A percentile compares a stretch with the other conserved stretches of the same genome.
Conservation (phyloP, 805 yeast genomes). For the Wickerhamiella qilinensis region DNA sequence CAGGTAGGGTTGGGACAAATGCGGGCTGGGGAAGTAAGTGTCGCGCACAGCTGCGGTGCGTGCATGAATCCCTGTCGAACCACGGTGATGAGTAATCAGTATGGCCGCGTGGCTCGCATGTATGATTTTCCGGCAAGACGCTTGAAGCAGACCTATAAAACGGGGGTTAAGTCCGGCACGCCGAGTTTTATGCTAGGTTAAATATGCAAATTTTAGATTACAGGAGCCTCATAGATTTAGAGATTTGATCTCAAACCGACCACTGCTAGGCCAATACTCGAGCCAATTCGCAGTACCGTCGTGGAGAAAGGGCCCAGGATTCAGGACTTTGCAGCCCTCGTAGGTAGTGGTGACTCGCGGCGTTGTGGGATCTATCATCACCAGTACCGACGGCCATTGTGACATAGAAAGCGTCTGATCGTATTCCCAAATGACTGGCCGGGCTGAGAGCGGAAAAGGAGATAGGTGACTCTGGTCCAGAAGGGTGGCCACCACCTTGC, state of each 20-base stretch:
- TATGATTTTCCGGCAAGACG: no score
- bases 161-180: no score
- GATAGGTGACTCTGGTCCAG: constrained; percentile 78
- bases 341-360: constrained; percentile 61
- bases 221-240: not conserved
- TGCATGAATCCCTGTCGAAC: no score
- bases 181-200: no score
- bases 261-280: constrained; percentile 54
- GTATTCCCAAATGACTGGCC: constrained; percentile 53
- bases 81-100: no score
- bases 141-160: no score
- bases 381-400: constrained; percentile 54
- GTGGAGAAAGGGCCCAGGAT: constrained; percentile 43
- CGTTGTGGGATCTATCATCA: constrained; percentile 56
- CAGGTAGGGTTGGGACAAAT: no score
- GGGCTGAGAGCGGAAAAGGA: constrained; percentile 48
- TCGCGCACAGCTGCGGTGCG: no score
- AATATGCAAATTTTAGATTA: not conserved
- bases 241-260: constrained; percentile 23
- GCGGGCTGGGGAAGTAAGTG: no score
- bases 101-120: no score
- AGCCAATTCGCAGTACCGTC: constrained; percentile 40
- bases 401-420: constrained; percentile 54
- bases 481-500: constrained; percentile 56
- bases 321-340: constrained; percentile 66